phyloP scores from a whole-genome alignment of 2,329 filamentous ascomycete genomes.

The Lasiodiplodia hormozganensis region DNA sequence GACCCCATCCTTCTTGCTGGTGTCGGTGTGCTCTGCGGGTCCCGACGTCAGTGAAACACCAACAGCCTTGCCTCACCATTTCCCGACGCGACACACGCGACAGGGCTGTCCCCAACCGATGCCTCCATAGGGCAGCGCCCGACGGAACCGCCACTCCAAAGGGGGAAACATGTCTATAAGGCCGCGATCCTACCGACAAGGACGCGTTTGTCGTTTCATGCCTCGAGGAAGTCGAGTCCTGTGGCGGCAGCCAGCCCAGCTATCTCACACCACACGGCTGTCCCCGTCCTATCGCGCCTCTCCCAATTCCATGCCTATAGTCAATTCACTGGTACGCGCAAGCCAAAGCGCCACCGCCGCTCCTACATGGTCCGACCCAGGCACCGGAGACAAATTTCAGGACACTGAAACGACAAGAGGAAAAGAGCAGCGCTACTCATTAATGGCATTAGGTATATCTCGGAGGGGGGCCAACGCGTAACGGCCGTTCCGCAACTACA shows the following conservation, averaged over 20 bases:
- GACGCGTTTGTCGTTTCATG: not conserved
- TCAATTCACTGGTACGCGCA: not conserved
- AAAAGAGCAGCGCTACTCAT: no score
- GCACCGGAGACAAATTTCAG: no score
- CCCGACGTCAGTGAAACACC: slow-evolving; percentile 4
- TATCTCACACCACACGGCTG: not conserved
- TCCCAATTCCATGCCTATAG: not conserved
- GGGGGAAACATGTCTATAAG: not conserved
- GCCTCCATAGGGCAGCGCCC: not conserved
- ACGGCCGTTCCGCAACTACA: no score
- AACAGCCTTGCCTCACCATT: not conserved
- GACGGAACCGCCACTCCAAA: not conserved
- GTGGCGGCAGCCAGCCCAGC: no score
- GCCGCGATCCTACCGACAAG: not conserved
- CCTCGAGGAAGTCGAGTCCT: no score
- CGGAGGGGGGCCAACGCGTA: no score
- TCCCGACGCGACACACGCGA: not conserved
- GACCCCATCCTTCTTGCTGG: not conserved
- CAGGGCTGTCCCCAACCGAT: not conserved
- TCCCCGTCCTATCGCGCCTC: not conserved
- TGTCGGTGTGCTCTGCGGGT: slow-evolving; percentile 6
- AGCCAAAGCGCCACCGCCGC: not conserved
- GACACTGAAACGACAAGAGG: no score
- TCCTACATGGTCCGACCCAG: not conserved
- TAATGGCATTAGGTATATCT: no score